Evolutionary conservation across 768 basidiomycete genomes (phyloP), one percentile per base, ranked within the genome.

Genomic region (Trametes sanguinea): DNA sequence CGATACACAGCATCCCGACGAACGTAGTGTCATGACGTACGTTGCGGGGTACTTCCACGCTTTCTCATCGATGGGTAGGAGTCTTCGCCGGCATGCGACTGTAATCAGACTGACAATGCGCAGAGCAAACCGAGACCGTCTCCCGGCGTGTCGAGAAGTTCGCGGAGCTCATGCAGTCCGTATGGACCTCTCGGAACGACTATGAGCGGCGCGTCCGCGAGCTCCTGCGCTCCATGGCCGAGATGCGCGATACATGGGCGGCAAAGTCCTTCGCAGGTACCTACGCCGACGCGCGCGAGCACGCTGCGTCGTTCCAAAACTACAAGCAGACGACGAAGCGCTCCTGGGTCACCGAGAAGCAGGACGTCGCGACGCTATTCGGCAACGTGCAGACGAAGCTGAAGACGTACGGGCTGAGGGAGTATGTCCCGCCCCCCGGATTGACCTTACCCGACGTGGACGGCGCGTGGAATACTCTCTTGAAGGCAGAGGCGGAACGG

Each of bases 41-140:
- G 90, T 99, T 48, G 97, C 97, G 37, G 92, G 92, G 68, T 98
- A 83, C 76, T 99, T 99, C 81, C 97, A 98, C 72, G 95, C 96
- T 0, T 99, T 99, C 74, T 96, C 95, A 0, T 88, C 92, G 0
- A 95, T 97, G 89, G 94, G 95, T 95, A 66, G 53, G 84, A 30
- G 7, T 27, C 22, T 43, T 33, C 33, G 22, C 22, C 22, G 22
- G 22, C 32, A 5, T 22, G 17, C 51, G n/a, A 56, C 13, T 27
- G 17, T 9, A 11, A 3, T 33, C 33, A 27, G 11, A 47, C 33
- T 14, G 27, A n/a, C 44, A 6, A 22, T 11, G 3, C 8, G 9
- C 65, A 97, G 96, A 98, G 69, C 95, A 97, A 74, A 90, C 92
- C 4, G 94, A 98, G 74, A 97, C 94, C 0, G 94, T 94, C 17